phyloP scores from a whole-genome alignment of 495 filamentous ascomycete species.

The Hypoxylon perforatum region DNA sequence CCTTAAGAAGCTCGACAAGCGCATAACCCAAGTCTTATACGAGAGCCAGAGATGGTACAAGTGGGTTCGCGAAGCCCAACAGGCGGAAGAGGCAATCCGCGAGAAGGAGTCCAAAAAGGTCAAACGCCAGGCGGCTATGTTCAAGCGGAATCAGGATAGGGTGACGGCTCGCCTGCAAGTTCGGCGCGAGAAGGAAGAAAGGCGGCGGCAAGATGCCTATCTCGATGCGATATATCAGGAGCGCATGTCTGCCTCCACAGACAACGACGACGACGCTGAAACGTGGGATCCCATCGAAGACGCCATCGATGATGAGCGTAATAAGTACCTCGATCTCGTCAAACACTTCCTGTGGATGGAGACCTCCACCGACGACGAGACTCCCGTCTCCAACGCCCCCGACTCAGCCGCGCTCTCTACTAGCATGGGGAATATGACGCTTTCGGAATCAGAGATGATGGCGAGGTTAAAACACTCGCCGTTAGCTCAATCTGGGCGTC shows the following conservation, averaged over 20 bases:
- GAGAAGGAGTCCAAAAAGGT: conserved; percentile 65
- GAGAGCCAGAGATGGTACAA: conserved; percentile 60
- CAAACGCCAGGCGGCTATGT: conserved; percentile 62
- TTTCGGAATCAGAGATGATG: too few species aligned
- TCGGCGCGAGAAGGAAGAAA: conserved; percentile 54
- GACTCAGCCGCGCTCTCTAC: conserved; percentile 9
- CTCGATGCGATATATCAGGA: conserved; percentile 60
- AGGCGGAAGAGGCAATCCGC: conserved; percentile 57
- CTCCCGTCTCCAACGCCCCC: conserved; percentile 26
- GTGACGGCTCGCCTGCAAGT: conserved; percentile 49
- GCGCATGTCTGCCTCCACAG: conserved; percentile 48
- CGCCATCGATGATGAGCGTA: conserved; percentile 58
- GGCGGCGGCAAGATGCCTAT: conserved; percentile 55
- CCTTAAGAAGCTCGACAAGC: conserved; percentile 59
- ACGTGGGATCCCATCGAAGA: conserved; percentile 68
- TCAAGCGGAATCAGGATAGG: conserved; percentile 58
- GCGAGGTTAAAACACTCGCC: too few species aligned
- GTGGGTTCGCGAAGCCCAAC: conserved; percentile 60
- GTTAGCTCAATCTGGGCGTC: too few species aligned
- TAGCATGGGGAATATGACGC: conserved; percentile 10
- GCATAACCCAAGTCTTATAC: conserved; percentile 59
- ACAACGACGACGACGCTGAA: conserved; percentile 45
- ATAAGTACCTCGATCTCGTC: conserved; percentile 55
- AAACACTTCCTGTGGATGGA: conserved; percentile 59
- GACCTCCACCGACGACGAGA: conserved; percentile 22